Evolutionary conservation across 768 basidiomycete species (phyloP).

Genomic region (Fibroporia radiculosa): DNA sequence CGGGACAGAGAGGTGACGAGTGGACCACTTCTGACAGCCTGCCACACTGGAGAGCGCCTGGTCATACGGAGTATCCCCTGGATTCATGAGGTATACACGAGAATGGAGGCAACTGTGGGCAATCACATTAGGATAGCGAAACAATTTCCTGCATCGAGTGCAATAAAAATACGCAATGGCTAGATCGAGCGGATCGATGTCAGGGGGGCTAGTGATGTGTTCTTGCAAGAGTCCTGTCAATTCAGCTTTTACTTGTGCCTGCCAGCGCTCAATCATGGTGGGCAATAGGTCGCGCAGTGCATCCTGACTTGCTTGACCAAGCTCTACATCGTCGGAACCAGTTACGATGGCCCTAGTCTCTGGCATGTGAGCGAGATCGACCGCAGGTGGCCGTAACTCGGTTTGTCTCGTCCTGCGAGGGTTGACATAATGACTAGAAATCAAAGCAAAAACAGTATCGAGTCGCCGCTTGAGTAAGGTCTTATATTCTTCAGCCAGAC

Average conservation of each 20-base stretch:
- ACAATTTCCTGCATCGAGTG: background rate
- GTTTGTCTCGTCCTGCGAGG: constrained; percentile 1
- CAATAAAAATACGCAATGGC: constrained; percentile 1
- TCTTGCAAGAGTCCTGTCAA: background rate
- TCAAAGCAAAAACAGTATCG: background rate
- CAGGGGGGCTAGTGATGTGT: background rate
- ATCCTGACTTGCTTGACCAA: background rate
- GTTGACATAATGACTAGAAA: background rate
- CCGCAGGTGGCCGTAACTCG: background rate
- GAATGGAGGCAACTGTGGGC: constrained; percentile 1
- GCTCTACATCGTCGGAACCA: background rate
- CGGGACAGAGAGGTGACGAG: too few relatives aligned
- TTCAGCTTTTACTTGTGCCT: background rate
- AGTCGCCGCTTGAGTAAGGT: background rate
- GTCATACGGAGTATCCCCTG: background rate
- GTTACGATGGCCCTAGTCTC: constrained; percentile 2
- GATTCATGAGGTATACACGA: background rate
- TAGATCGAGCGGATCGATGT: constrained; percentile 1
- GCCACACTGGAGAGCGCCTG: background rate
- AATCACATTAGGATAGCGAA: constrained; percentile 1
- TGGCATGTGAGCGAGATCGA: constrained; percentile 4
- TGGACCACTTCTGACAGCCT: background rate
- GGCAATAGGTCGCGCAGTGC: background rate
- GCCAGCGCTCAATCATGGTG: background rate
- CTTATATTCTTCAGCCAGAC: background rate